Evolutionary conservation across 2,329 filamentous ascomycete species (phyloP), one percentile per base, ranked within the genome.

Genomic region (Lecanicillium sp.): DNA sequence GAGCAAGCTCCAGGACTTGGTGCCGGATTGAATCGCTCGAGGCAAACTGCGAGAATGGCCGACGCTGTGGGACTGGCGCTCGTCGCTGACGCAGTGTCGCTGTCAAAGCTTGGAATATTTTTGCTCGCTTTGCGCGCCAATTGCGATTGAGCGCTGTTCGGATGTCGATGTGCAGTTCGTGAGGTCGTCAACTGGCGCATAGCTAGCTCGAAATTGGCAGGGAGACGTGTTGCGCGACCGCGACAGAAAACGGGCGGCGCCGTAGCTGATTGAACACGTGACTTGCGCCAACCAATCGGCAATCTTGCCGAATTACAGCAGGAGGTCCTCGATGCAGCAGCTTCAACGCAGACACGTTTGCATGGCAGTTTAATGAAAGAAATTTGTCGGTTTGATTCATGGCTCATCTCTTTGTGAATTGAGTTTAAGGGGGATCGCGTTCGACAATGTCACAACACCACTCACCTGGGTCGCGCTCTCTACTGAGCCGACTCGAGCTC

Each of bases 171-270:
- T 32, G 38, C 19, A 46, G 36, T 26, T 19, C 15, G 30, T 32
- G 6, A 23, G 8, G 48, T 36, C 12, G 29, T 47, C 35, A 21
- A 37, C 32, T 12, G 37, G 37, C 39, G 43, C 37, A 47, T 39
- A 43, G 32, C 20, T 43, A 47, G 38, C 43, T 51, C 9, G 43
- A 39, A 40, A 40, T 47, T 36, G 48, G 38, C 49, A 44, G 37
- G 37, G 48, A 39, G 38, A 51, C 49, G 49, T 51, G 49, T 47
- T 47, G 49, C 49, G 49, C 49, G 43, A 40, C 36, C 43, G 49
- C 43, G 43, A 47, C 43, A 23, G 44, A 51, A 50, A 33, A 33
- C 39, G 33, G 49, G 35, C 27, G 17, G 26, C 33, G n/a, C 20
- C 19, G 23, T 43, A 17, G 20, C 24, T 41, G 5, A 24, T 23